phyloP scores from a whole-genome alignment of 2,329 filamentous ascomycete species.

The Capronia americana region DNA sequence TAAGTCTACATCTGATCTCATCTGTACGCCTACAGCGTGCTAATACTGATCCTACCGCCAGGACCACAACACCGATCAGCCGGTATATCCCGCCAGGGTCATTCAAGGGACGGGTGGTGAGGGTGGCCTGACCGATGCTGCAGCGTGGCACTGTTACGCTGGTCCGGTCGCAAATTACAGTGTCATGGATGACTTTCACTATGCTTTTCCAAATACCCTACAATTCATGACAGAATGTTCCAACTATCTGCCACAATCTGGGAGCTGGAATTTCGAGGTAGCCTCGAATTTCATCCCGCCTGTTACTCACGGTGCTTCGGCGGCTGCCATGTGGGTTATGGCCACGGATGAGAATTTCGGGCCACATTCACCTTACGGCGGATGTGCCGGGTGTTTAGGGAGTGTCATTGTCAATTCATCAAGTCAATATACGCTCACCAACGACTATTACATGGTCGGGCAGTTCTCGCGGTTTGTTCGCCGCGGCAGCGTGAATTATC shows the following conservation, averaged over 20 bases:
- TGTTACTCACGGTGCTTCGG: slow-evolving; percentile 44
- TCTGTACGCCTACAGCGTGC: neutral
- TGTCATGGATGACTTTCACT: slow-evolving; percentile 47
- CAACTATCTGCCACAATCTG: slow-evolving; percentile 40
- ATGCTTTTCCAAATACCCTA: slow-evolving; percentile 43
- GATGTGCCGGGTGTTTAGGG: slow-evolving; percentile 42
- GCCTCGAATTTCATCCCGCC: slow-evolving; percentile 34
- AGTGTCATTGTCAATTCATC: slow-evolving; percentile 42
- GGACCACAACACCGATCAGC: slow-evolving; percentile 49
- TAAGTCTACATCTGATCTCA: neutral
- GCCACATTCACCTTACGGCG: slow-evolving; percentile 42
- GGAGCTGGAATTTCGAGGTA: slow-evolving; percentile 24
- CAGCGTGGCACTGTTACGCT: slow-evolving; percentile 51
- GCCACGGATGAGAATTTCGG: slow-evolving; percentile 42
- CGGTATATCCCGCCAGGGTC: slow-evolving; percentile 46
- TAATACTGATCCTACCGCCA: neutral
- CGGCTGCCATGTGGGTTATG: slow-evolving; percentile 44
- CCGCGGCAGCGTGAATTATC: slow-evolving; percentile 47
- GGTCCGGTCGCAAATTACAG: slow-evolving; percentile 44
- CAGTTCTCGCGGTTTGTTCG: slow-evolving; percentile 60
- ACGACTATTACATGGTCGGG: slow-evolving; percentile 62
- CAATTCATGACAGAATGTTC: slow-evolving; percentile 53
- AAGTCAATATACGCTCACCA: slow-evolving; percentile 54
- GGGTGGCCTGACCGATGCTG: slow-evolving; percentile 42
- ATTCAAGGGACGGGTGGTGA: slow-evolving; percentile 41